Base-by-base conservation (phyloP, 108 stramenopile genomes). In the Nitzschia putrida region DNA sequence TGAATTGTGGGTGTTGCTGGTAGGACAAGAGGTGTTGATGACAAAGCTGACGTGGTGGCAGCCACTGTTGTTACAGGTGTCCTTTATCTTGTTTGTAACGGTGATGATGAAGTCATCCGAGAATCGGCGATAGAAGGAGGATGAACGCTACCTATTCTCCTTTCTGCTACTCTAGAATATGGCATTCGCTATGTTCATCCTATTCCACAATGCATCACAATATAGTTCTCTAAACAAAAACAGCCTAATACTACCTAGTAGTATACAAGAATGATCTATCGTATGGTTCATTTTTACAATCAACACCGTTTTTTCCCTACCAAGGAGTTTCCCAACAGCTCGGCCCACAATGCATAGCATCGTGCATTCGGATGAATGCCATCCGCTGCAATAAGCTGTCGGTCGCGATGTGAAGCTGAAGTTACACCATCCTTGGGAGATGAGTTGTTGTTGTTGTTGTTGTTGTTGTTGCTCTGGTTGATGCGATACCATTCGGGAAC, bases 321-420 rank as follows among this genome's bases (percentile, higher is more conserved):
- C 16, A 68, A 23, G n/a, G 40, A 16, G 7, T 51, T 44, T 21
- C 53, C 67, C 41, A 68, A 25, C 6, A n/a, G 34, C 29, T 58
- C 47, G 45, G 81, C 82, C 86, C 87, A 88, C 7, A 66, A 53
- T 0, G 71, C 68, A 69, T 88, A 88, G 47, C 85, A 79, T 34
- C 69, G 54, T 43, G 75, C 81, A 60, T 86, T 88, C 2, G 88
- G 88, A 76, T 88, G 88, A 11, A 88, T 77, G 7, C 88, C 88
- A 63, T 88, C 88, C 2, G 72, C 54, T n/a, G 81, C 69, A 13
- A 84, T 59, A 8, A 82, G 58, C 7, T 40, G 50, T 37, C 55
- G 41, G 9, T 58, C 76, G 25, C 38, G 55, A 47, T 20, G 14
- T 4, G 24, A 21, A 41, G 10, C 7, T 23, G 9, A 7, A 21